Base-by-base conservation (phyloP, 768 basidiomycete genomes). In the Termitomyces sp. region DNA sequence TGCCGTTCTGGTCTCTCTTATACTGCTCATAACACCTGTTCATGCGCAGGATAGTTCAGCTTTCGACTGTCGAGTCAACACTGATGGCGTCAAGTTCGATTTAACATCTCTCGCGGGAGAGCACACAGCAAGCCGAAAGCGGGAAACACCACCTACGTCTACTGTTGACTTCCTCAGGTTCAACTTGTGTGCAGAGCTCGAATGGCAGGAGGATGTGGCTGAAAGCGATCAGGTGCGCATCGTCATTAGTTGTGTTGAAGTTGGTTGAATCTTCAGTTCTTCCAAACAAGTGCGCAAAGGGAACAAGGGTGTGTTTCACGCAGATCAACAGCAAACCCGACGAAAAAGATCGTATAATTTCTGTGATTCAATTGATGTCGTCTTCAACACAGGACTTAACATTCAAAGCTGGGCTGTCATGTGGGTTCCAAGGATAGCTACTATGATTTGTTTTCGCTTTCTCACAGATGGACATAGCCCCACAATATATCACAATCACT, bases 291-390 rank as follows among this genome's bases (percentile, higher is more conserved):
- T 94, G 91, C 73, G 70, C 80, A 20, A 54, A 68, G 22, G 88
- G 84, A 24, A 89, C 90, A 48, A 78, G 86, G 64, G 89, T 85
- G 49, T 95, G 93, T 72, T 74, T 93, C 32, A 87, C 83, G 4
- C 82, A 81, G 64, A 80, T 77, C 34, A 92, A 93, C 65, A 64
- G 74, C 63, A 91, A 89, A 70, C 62, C 68, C 1, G 78, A 74
- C 22, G 69, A 76, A 40, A 55, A 74, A 2, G 87, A 90, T 62
- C 81, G 90, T 51, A 71, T 95, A 65, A 75, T 85, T 27, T 76
- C 84, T 32, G 89, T 93, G n/a, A 83, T 95, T 55, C 86, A 91
- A n/a, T 65, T 94, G 32, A 89, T 85, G 9, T 75, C 78, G 60
- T 66, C 72, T 5, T 67, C 70, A 33, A 67, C 67, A 18, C 64